phyloP scores from a whole-genome alignment of 805 yeast genomes.

The Teunomyces panamensis region DNA sequence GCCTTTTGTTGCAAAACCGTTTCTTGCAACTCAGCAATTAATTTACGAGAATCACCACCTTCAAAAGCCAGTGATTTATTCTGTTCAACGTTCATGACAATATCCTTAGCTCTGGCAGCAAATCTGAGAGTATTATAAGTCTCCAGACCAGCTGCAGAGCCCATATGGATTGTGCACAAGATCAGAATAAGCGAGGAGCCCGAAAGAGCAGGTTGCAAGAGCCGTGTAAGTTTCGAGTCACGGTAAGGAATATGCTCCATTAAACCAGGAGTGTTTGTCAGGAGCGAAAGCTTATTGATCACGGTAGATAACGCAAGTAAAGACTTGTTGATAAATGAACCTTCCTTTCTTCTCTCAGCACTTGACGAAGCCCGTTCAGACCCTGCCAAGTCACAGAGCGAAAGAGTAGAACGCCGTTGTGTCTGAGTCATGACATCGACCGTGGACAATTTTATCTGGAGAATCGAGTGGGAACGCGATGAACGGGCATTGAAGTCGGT shows the following conservation, averaged over 20 bases:
- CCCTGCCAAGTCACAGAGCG: conserved; percentile 94
- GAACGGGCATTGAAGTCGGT: conserved; percentile 87
- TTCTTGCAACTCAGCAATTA: conserved; percentile 53
- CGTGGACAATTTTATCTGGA: conserved; percentile 59
- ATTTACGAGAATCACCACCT: conserved; percentile 37
- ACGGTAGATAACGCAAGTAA: conserved; percentile 87
- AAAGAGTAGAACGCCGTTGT: conserved; percentile 57
- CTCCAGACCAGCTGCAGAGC: conserved; percentile 51
- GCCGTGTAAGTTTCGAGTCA: conserved; percentile 86
- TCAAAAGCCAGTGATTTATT: conserved; percentile 36
- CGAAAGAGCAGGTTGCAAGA: conserved; percentile 87
- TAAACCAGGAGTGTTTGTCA: conserved; percentile 15
- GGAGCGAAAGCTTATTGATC: conserved; percentile 68
- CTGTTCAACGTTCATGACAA: conserved; percentile 63
- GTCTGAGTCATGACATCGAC: conserved; percentile 39
- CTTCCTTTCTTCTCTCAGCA: conserved; percentile 85
- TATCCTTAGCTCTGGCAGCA: conserved; percentile 90
- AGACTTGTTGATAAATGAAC: conserved; percentile 89
- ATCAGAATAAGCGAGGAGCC: conserved; percentile 84
- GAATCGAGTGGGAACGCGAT: conserved; percentile 89
- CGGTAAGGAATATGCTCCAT: conserved; percentile 82
- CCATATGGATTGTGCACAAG: conserved; percentile 80
- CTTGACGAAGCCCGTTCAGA: conserved; percentile 77
- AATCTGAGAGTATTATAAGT: conserved; percentile 85
- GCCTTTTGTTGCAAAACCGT: conserved; percentile 61